Evolutionary conservation across 2,329 filamentous ascomycete species (phyloP).

Genomic region (Exophiala spinifera): DNA sequence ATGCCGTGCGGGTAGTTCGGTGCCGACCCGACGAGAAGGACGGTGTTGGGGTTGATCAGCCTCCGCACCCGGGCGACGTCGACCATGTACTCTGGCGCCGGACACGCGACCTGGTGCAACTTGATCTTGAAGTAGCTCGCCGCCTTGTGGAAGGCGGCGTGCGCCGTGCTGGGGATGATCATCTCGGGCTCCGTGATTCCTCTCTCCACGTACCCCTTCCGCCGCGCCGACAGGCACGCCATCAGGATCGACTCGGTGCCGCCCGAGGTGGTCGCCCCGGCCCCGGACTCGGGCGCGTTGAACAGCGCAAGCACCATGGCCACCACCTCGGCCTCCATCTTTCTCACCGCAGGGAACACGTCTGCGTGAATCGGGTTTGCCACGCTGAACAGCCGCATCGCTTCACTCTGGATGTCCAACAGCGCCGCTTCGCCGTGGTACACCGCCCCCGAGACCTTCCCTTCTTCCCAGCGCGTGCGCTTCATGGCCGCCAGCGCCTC

Average conservation of each 20-base stretch:
- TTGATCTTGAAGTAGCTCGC: conserved; percentile 96
- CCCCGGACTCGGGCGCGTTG: conserved; percentile 79
- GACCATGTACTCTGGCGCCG: conserved; percentile 80
- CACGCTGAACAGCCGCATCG: conserved; percentile 91
- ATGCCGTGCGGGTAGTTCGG: conserved; percentile 99
- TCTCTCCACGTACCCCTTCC: conserved; percentile 82
- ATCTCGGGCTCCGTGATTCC: conserved; percentile 93
- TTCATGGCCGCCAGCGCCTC: conserved; percentile 77
- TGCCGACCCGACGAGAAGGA: conserved; percentile 88
- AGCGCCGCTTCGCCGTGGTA: conserved; percentile 89
- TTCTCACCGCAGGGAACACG: conserved; percentile 94
- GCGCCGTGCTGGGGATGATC: conserved; percentile 92
- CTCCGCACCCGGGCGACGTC: conserved; percentile 73
- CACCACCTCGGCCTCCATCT: conserved; percentile 98
- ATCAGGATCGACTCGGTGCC: conserved; percentile 96
- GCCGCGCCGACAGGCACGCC: conserved; percentile 84
- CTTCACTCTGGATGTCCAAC: conserved; percentile 81
- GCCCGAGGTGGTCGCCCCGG: conserved; percentile 85
- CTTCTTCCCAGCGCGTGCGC: conserved; percentile 96
- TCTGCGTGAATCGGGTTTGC: conserved; percentile 96
- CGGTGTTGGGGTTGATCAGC: conserved; percentile 89
- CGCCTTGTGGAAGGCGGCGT: conserved; percentile 95
- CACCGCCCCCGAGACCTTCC: conserved; percentile 87
- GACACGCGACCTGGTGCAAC: conserved; percentile 81
- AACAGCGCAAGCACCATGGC: conserved; percentile 89